phyloP scores from a whole-genome alignment of 805 yeast genomes.

The Sugiyamaella qingdaonensis region DNA sequence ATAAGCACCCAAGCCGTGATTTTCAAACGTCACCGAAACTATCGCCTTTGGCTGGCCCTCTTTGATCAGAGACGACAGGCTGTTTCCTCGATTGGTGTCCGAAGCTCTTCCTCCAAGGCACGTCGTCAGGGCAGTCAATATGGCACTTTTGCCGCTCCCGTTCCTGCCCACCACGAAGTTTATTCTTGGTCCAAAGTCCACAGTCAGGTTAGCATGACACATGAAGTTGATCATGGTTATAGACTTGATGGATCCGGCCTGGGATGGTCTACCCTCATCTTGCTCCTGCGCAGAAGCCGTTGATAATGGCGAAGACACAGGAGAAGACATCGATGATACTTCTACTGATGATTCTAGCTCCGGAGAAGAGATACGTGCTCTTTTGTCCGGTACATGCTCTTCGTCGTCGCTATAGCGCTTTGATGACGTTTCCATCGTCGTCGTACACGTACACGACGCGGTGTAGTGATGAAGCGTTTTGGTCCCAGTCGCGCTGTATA shows the following conservation, averaged over 20 bases:
- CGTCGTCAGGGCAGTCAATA: constrained; percentile 79
- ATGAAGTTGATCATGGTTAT: constrained; percentile 71
- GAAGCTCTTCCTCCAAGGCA: constrained; percentile 87
- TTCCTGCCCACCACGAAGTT: constrained; percentile 87
- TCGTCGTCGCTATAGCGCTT: too few relatives aligned
- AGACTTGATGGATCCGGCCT: constrained; percentile 41
- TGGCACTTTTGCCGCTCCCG: constrained; percentile 89
- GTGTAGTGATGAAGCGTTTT: too few relatives aligned
- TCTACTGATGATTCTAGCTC: too few relatives aligned
- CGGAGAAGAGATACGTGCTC: too few relatives aligned
- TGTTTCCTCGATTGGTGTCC: constrained; percentile 79
- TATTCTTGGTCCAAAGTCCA: constrained; percentile 71
- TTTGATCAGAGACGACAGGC: constrained; percentile 64
- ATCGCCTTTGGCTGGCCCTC: constrained; percentile 71
- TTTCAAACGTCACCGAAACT: constrained; percentile 54
- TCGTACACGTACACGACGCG: too few relatives aligned
- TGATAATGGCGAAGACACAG: too few relatives aligned
- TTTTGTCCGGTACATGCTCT: too few relatives aligned
- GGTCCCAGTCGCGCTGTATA: too few relatives aligned
- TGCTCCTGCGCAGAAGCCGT: too few relatives aligned
- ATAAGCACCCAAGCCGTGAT: constrained; percentile 47
- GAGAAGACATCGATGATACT: too few relatives aligned
- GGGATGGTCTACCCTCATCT: neutral
- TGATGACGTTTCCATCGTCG: too few relatives aligned
- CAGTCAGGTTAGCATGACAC: constrained; percentile 67